A percentile compares a stretch with the other conserved stretches of the same genome.
Conservation (phyloP, 176 grass and related monocot species). For the Triticum urartu region DNA sequence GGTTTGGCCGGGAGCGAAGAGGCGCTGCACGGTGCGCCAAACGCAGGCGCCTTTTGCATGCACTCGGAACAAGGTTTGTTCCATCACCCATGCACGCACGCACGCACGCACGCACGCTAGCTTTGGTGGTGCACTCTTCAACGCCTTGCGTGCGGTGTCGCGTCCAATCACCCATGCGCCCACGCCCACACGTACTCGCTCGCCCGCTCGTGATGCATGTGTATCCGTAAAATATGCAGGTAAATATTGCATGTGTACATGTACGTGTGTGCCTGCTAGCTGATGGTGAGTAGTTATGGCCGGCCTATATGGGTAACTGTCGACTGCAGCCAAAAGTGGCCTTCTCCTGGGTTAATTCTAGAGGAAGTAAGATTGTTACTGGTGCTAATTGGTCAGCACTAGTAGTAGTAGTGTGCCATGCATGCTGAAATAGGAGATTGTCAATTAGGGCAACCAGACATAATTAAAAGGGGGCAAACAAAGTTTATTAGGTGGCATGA, state of each 20-base stretch:
- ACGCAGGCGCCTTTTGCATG: background rate
- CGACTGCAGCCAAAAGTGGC: conserved; percentile 25
- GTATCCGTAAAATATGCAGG: background rate
- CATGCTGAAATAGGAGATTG: conserved; percentile 11
- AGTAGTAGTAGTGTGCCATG: conserved; percentile 18
- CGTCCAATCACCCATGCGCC: background rate
- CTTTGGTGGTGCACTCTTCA: conserved; percentile 5
- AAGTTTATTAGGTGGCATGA: conserved; percentile 33
- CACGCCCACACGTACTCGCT: too few relatives aligned
- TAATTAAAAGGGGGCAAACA: background rate
- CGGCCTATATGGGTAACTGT: background rate
- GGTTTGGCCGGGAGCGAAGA: background rate
- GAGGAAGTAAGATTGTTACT: background rate
- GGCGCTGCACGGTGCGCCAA: background rate
- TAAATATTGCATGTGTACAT: background rate
- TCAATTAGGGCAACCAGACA: conserved; percentile 14
- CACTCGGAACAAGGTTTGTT: conserved; percentile 15
- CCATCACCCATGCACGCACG: conserved; percentile 7
- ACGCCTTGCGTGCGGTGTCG: background rate
- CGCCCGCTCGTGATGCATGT: background rate
- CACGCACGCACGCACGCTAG: background rate
- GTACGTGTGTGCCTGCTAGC: background rate
- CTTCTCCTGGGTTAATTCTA: conserved; percentile 21
- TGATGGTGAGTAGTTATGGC: background rate
- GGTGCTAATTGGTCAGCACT: conserved; percentile 9